phyloP scores from a whole-genome alignment of 495 filamentous ascomycete genomes.

The Daldinia caldariorum region DNA sequence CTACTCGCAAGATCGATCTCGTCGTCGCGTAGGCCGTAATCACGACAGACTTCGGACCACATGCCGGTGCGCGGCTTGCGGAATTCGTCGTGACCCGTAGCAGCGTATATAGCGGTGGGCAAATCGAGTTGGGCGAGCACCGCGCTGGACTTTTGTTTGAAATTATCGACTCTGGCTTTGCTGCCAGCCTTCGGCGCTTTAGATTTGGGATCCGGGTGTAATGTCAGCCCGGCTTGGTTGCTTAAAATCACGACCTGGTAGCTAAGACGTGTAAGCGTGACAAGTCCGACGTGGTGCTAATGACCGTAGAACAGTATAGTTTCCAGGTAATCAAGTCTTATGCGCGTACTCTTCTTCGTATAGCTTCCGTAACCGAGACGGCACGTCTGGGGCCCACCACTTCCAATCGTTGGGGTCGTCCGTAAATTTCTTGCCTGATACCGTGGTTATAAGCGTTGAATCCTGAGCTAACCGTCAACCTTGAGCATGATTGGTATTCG shows the following conservation, averaged over 20 bases:
- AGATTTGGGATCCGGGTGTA: constrained; percentile 69
- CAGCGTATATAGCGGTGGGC: constrained; percentile 84
- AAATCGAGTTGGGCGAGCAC: constrained; percentile 78
- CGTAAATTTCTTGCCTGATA: constrained; percentile 82
- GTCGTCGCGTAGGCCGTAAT: constrained; percentile 71
- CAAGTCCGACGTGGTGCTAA: not conserved
- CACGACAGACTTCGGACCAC: constrained; percentile 84
- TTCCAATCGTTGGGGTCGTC: constrained; percentile 83
- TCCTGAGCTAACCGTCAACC: constrained; percentile 63
- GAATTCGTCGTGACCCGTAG: constrained; percentile 79
- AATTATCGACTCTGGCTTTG: constrained; percentile 69
- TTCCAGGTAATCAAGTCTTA: not conserved
- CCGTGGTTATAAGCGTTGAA: constrained; percentile 82
- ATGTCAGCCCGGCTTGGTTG: constrained; percentile 84
- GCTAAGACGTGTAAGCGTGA: constrained; percentile 52
- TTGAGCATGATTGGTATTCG: not conserved
- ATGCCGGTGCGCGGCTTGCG: constrained; percentile 90
- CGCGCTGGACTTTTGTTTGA: constrained; percentile 79
- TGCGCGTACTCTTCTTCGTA: constrained; percentile 72
- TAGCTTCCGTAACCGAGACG: constrained; percentile 69
- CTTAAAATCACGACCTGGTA: constrained; percentile 81
- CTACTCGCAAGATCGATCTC: constrained; percentile 74
- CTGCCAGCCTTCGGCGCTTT: constrained; percentile 73
- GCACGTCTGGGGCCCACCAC: constrained; percentile 88
- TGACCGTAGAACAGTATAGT: not conserved